Evolutionary conservation across 2,329 filamentous ascomycete species (phyloP).

Genomic region (Nemania diffusa): DNA sequence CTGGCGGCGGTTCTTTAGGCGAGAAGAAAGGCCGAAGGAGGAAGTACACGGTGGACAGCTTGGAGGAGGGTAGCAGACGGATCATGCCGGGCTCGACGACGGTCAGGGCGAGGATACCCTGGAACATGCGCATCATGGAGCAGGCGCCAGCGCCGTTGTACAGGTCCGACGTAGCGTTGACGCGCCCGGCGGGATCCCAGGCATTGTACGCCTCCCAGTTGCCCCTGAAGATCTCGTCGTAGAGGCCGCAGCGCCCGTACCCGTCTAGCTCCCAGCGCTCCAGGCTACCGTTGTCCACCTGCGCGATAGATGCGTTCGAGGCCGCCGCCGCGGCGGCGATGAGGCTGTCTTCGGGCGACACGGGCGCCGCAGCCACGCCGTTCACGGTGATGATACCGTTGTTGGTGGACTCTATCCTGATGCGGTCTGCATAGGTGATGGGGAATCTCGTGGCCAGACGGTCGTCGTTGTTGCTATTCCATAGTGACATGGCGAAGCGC

Average conservation of each 20-base stretch:
- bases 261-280: slow-evolving; percentile 78
- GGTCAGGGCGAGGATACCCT: slow-evolving; percentile 65
- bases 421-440: slow-evolving; percentile 74
- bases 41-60: slow-evolving; percentile 60
- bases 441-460: slow-evolving; percentile 70
- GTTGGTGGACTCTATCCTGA: slow-evolving; percentile 69
- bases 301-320: slow-evolving; percentile 67
- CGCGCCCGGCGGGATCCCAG: slow-evolving; percentile 64
- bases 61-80: slow-evolving; percentile 59
- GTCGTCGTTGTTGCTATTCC: slow-evolving; percentile 67
- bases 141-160: slow-evolving; percentile 69
- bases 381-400: slow-evolving; percentile 49
- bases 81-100: slow-evolving; percentile 61
- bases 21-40: slow-evolving; percentile 64
- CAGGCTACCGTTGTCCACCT: slow-evolving; percentile 76
- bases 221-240: slow-evolving; percentile 64
- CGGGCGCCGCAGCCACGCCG: slow-evolving; percentile 43
- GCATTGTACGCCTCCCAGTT: slow-evolving; percentile 67
- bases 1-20: slow-evolving; percentile 56
- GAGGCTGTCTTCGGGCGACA: slow-evolving; percentile 46
- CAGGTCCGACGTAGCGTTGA: slow-evolving; percentile 64
- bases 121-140: slow-evolving; percentile 69
- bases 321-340: slow-evolving; percentile 48
- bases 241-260: slow-evolving; percentile 69
- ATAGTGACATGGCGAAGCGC: slow-evolving; percentile 73